These are phyloP conservation scores for Nemania sp. DNA, from an alignment of 2,329 filamentous ascomycete genomes.

Conservation along the genomic window DNA sequence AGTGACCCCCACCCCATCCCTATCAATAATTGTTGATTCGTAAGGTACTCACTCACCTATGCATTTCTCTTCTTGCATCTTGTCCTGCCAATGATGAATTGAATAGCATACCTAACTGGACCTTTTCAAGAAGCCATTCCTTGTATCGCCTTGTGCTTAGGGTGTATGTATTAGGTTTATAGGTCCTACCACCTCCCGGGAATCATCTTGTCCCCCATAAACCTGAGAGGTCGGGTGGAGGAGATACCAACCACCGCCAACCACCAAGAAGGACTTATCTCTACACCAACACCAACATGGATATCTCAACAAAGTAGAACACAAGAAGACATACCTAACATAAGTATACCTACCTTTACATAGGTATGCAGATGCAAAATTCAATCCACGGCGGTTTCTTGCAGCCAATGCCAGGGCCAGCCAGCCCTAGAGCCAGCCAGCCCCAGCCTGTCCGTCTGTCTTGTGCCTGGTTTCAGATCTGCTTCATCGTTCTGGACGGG, in stretches of 20 bases:
- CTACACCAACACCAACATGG: too few species aligned
- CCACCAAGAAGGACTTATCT: neutral
- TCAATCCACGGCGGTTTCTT: neutral
- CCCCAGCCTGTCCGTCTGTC: neutral
- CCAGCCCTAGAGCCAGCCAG: neutral
- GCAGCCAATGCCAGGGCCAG: neutral
- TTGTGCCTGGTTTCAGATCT: neutral
- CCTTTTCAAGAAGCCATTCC: too few species aligned
- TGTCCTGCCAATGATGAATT: too few species aligned
- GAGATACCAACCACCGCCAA: neutral
- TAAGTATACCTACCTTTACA: too few species aligned
- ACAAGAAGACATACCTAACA: too few species aligned
- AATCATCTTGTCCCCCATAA: neutral
- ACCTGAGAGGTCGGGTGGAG: neutral
- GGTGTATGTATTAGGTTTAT: neutral
- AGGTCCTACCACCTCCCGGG: neutral
- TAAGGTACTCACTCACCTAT: too few species aligned
- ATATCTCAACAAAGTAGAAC: too few species aligned
- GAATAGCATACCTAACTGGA: too few species aligned
- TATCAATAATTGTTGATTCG: too few species aligned
- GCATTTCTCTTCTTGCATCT: too few species aligned
- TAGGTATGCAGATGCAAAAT: neutral
- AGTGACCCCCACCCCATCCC: too few species aligned
- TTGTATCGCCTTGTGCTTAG: too few species aligned
- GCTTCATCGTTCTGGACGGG: neutral